phyloP scores from a whole-genome alignment of 352 stramenopile genomes.

The Globisporangium nodosum region DNA sequence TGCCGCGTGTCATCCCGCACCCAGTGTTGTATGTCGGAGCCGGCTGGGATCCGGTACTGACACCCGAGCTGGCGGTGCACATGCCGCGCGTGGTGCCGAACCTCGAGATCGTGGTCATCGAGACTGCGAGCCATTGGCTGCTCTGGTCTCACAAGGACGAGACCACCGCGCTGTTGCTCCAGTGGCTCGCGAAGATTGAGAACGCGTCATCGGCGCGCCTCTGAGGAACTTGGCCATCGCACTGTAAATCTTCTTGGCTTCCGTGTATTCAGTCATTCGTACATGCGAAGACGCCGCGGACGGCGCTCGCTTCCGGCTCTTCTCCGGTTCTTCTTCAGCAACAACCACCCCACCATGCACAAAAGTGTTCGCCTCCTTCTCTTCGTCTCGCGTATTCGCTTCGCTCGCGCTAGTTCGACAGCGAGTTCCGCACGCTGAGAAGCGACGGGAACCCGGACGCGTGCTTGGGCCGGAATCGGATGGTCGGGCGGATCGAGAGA shows the following conservation, averaged over 20 bases:
- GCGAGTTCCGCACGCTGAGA: slow-evolving; percentile 15
- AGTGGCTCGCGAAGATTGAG: slow-evolving; percentile 9
- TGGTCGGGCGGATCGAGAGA: slow-evolving; percentile 60
- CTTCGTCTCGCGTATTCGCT: background rate
- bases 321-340: too few species aligned
- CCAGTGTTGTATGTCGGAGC: slow-evolving; percentile 37
- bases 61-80: slow-evolving; percentile 42
- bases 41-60: slow-evolving; percentile 34
- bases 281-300: background rate
- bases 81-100: slow-evolving; percentile 28
- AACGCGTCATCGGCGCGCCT: background rate
- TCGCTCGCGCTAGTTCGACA: background rate
- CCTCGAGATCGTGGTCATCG: slow-evolving; percentile 6
- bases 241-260: background rate
- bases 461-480: slow-evolving; percentile 60
- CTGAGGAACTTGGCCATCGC: background rate
- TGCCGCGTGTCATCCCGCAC: slow-evolving; percentile 27
- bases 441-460: slow-evolving; percentile 38
- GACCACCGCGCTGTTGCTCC: slow-evolving; percentile 4
- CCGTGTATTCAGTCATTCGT: background rate
- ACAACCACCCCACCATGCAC: background rate
- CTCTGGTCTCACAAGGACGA: slow-evolving; percentile 11
- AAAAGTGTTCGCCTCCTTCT: background rate
- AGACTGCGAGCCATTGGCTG: slow-evolving; percentile 10
- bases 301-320: background rate